These are phyloP conservation scores for Candida sp. DNA, from an alignment of 1,139 yeast species.

Conservation along the genomic window DNA sequence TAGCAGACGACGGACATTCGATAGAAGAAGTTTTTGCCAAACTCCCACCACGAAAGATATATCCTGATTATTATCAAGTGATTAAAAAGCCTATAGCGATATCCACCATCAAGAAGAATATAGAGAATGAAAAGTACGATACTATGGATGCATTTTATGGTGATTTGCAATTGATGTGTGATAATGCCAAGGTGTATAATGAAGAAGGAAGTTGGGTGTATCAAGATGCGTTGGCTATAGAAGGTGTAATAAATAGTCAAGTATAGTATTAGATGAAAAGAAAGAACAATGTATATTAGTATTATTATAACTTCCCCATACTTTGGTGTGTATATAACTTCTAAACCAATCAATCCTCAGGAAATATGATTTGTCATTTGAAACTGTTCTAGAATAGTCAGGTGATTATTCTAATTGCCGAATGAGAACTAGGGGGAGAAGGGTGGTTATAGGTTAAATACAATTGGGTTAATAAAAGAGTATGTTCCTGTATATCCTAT, in stretches of 20 bases:
- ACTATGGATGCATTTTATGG: conserved; percentile 53
- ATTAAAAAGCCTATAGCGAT: conserved; percentile 62
- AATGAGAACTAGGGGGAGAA: too few relatives aligned
- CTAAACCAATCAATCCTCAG: not conserved
- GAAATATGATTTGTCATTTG: not conserved
- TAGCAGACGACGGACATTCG: conserved; percentile 41
- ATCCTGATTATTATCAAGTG: conserved; percentile 69
- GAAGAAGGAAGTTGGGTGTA: conserved; percentile 83
- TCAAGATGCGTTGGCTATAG: conserved; percentile 64
- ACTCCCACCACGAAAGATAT: conserved; percentile 62
- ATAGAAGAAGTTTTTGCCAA: conserved; percentile 62
- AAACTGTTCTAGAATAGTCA: too few relatives aligned
- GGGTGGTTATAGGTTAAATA: too few relatives aligned
- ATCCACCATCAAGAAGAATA: conserved; percentile 50
- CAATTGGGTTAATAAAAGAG: too few relatives aligned
- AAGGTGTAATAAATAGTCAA: conserved; percentile 20
- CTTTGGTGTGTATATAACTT: not conserved
- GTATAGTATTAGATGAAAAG: too few relatives aligned
- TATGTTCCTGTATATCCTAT: too few relatives aligned
- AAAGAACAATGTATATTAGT: too few relatives aligned
- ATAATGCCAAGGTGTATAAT: conserved; percentile 78
- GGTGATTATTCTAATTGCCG: too few relatives aligned
- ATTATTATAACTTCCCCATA: not conserved
- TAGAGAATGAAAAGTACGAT: conserved; percentile 50
- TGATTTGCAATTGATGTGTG: conserved; percentile 63